Evolutionary conservation across 1,139 yeast species (phyloP).

Genomic region (Geotrichum restrictum): DNA sequence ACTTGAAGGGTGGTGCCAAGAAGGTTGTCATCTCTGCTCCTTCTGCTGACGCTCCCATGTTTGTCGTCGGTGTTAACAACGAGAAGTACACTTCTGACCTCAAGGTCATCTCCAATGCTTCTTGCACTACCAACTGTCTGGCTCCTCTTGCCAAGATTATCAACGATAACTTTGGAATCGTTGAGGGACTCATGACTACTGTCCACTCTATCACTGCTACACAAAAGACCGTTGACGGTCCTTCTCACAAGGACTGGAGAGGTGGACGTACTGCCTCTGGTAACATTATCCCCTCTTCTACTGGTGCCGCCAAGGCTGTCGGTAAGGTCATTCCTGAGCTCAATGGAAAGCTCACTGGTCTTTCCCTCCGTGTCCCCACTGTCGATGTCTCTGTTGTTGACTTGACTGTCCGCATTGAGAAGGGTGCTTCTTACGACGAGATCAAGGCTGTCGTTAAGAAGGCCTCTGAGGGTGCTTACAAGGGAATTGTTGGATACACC

Average conservation of each 20-base stretch:
- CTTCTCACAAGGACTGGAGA: conserved; percentile 93
- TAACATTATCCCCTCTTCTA: conserved; percentile 84
- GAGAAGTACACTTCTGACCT: conserved; percentile 68
- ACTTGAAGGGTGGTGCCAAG: conserved; percentile 83
- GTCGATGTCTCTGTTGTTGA: conserved; percentile 79
- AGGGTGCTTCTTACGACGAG: conserved; percentile 68
- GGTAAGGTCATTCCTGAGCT: conserved; percentile 87
- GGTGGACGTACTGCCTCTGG: conserved; percentile 91
- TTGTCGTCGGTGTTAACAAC: conserved; percentile 78
- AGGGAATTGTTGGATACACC: conserved; percentile 79
- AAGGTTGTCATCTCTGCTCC: conserved; percentile 88
- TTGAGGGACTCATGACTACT: conserved; percentile 88
- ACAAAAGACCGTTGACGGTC: conserved; percentile 89
- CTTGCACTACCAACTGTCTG: conserved; percentile 87
- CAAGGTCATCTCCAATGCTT: conserved; percentile 75
- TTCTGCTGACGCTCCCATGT: conserved; percentile 85
- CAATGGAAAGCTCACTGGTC: conserved; percentile 86
- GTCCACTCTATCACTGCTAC: conserved; percentile 89
- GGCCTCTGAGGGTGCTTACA: conserved; percentile 59
- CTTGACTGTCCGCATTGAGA: conserved; percentile 65
- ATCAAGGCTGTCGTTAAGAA: conserved; percentile 67
- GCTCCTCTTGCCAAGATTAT: conserved; percentile 85
- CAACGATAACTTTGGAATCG: conserved; percentile 74
- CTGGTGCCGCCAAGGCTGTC: conserved; percentile 93
- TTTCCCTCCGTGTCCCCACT: conserved; percentile 86